phyloP scores from a whole-genome alignment of 306 rosid genomes.

The Fagus crenata region DNA sequence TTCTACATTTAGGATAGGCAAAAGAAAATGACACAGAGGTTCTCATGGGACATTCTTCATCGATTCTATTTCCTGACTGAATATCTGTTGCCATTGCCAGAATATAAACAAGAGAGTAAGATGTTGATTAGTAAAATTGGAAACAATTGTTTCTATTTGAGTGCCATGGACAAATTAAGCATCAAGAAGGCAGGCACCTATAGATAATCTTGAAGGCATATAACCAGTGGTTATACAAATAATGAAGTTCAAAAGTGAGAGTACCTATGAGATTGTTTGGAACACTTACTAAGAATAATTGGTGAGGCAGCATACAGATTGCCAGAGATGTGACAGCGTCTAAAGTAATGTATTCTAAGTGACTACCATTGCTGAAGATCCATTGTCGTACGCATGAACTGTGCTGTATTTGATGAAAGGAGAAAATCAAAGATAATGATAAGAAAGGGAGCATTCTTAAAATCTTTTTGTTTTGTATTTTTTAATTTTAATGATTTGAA shows the following conservation, averaged over 20 bases:
- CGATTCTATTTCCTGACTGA: background rate
- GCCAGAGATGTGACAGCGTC: conserved; percentile 8
- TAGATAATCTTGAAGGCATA: background rate
- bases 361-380: conserved; percentile 18
- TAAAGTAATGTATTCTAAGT: background rate
- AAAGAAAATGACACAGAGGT: background rate
- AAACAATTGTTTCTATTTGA: background rate
- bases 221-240: background rate
- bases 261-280: background rate
- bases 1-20: background rate
- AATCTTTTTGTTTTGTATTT: background rate
- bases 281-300: conserved; percentile 6
- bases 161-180: background rate
- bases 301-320: conserved; percentile 22
- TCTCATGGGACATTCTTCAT: background rate
- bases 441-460: background rate
- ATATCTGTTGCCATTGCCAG: background rate
- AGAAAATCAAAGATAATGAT: background rate
- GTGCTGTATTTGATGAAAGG: conserved; percentile 5
- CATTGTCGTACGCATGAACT: background rate
- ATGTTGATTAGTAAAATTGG: background rate
- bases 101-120: background rate
- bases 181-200: background rate
- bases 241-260: background rate
- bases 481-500: too few relatives aligned